Conservation (phyloP, 495 filamentous ascomycete species). For the Xylaria castorea region DNA sequence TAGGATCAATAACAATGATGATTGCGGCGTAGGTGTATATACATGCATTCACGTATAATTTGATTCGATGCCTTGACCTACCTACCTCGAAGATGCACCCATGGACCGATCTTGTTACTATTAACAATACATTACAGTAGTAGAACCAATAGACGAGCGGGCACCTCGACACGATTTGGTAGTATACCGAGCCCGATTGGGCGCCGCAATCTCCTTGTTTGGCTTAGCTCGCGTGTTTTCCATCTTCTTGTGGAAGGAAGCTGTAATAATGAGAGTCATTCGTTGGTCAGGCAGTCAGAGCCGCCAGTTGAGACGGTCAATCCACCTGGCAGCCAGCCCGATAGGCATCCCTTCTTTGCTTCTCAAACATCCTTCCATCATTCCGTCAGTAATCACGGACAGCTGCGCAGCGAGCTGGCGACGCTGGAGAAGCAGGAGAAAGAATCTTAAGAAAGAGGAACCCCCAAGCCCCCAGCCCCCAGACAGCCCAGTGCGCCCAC, state of each 20-base stretch:
- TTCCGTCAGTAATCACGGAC: neutral
- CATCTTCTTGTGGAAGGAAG: neutral
- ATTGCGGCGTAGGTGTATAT: neutral
- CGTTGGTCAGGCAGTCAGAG: neutral
- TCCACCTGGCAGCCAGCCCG: slow-evolving; percentile 10
- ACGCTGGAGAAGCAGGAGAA: slow-evolving; percentile 6
- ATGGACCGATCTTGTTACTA: neutral
- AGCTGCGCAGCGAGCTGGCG: neutral
- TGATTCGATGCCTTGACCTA: neutral
- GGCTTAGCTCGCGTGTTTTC: slow-evolving; percentile 20
- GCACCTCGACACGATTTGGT: slow-evolving; percentile 7
- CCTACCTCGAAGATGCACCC: neutral
- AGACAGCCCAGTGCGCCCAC: neutral
- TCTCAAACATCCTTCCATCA: neutral
- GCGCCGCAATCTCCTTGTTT: slow-evolving; percentile 22
- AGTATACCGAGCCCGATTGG: slow-evolving; percentile 20
- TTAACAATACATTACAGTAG: too few species aligned
- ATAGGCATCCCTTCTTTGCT: neutral
- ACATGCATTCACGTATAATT: neutral
- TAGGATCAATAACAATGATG: neutral
- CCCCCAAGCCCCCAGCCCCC: neutral
- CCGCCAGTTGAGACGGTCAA: neutral
- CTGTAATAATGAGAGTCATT: neutral
- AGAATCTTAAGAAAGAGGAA: slow-evolving; percentile 2
- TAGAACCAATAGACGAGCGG: slow-evolving; percentile 15